phyloP scores from a whole-genome alignment of 139 green algal species.

The Chlamydomonas applanata region DNA sequence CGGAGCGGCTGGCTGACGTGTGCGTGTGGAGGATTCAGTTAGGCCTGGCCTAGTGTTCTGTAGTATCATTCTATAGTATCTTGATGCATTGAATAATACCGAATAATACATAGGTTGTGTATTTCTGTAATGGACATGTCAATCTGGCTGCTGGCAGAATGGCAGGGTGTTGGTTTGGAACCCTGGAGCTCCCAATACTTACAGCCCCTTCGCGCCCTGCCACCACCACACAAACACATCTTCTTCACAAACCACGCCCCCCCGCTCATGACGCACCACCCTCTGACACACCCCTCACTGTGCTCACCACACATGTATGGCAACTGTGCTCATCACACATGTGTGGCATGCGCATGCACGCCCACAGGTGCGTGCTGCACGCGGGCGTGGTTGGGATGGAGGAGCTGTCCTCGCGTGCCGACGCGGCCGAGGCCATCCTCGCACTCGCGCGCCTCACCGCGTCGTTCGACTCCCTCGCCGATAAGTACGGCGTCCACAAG shows the following conservation, averaged over 20 bases:
- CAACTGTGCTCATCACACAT: neutral
- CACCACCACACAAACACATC: neutral
- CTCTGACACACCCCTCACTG: no score
- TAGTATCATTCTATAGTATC: no score
- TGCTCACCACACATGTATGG: no score
- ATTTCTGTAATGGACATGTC: no score
- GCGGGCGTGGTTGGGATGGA: constrained; percentile 21
- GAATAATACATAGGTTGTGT: no score
- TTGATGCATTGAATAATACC: no score
- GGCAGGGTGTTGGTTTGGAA: no score
- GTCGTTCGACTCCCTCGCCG: constrained; percentile 31
- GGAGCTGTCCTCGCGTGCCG: constrained; percentile 11
- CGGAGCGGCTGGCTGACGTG: constrained; percentile 38
- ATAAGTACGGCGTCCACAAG: constrained; percentile 41
- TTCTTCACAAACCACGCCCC: neutral
- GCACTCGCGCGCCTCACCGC: constrained; percentile 33
- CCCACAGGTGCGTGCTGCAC: constrained; percentile 1
- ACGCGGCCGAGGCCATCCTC: constrained; percentile 35
- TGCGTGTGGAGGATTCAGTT: constrained; percentile 4
- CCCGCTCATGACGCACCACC: no score
- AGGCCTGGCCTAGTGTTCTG: neutral
- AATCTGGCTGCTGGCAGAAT: no score
- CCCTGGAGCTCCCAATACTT: no score
- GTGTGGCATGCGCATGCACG: neutral
- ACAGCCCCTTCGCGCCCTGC: neutral